These are phyloP conservation scores for Pseudodiploospora longispora DNA, from an alignment of 2,329 filamentous ascomycete species.

Conservation along the genomic window DNA sequence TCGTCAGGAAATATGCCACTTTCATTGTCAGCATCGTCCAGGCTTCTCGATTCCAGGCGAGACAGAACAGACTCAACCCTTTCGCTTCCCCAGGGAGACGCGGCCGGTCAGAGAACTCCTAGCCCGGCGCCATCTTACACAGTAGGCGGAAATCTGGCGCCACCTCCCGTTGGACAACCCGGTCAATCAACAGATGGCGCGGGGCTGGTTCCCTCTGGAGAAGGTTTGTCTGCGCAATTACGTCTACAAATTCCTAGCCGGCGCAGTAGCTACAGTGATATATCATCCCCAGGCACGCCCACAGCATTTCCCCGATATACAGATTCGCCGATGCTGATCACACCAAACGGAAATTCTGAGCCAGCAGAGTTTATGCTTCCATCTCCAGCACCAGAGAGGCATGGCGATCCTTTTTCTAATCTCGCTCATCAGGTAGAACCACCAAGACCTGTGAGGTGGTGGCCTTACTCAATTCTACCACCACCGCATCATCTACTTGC, in stretches of 20 bases:
- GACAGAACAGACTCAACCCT: conserved; percentile 1
- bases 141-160: conserved; percentile 33
- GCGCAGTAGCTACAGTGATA: conserved; percentile 32
- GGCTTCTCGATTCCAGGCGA: neutral
- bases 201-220: neutral
- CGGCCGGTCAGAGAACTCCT: conserved; percentile 17
- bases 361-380: conserved; percentile 46
- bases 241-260: conserved; percentile 41
- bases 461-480: conserved; percentile 70
- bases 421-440: conserved; percentile 30
- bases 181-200: conserved; percentile 3
- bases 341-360: conserved; percentile 31
- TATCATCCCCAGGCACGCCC: conserved; percentile 47
- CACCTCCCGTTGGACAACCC: conserved; percentile 26
- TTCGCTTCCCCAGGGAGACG: neutral
- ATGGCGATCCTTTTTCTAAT: conserved; percentile 39
- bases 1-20: conserved; percentile 9
- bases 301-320: conserved; percentile 54
- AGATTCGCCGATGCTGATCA: conserved; percentile 45
- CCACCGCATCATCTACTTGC: conserved; percentile 61
- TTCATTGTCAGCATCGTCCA: conserved; percentile 2
- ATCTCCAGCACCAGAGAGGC: conserved; percentile 26
- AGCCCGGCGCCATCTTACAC: conserved; percentile 25
- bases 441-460: conserved; percentile 57
- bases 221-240: conserved; percentile 19